Evolutionary conservation across 2,329 filamentous ascomycete genomes (phyloP), one percentile per base, ranked within the genome.

Genomic region (Colletotrichum scovillei): DNA sequence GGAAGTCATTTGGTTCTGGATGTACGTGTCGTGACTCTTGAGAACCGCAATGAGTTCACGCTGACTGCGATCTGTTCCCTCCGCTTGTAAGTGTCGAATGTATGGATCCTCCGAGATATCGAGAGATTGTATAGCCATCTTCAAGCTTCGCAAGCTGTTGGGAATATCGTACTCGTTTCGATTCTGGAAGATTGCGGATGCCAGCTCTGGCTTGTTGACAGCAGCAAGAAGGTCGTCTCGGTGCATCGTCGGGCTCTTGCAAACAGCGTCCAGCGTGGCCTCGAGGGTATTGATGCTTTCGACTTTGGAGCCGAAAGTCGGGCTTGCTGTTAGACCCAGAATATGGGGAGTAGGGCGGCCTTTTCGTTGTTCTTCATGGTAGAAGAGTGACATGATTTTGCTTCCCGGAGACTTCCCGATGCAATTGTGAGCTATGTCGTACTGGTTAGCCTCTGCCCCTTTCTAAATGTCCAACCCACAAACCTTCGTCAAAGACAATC

Each of bases 401-500:
- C 91, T 92, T 12, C 91, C 91, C 0, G 93, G 86, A 76, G 92
- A 88, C 1, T 89, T 90, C 22, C 86, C 85, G 5, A 86, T 87
- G 76, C 93, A 96, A 79, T 95, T 92, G 79, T 97, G 95, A 11
- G 93, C 95, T 93, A 4, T 22, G 5, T 26, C 53, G 14, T 1
- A 9, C 4, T 5, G 16, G 46, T 80, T 64, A 78, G 76, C 74
- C 57, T 65, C n/a, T 19, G 56, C 19, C 26, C 1, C 12, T 7
- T 24, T 4, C n/a, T 22, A 38, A n/a, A 56, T 62, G 35, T 58
- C 12, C 8, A 5, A 5, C 6, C 30, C 49, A 75, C 82, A 67
- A 79, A 92, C 94, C 94, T 90, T 98, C 95, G 78, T 98, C 95
- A 77, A 97, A 93, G 0, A 97, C 88, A 19, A 97, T 82, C 5